These are phyloP conservation scores for Paramecium primaurelia DNA, from an alignment of 73 alveolate species.

Conservation along the genomic window DNA sequence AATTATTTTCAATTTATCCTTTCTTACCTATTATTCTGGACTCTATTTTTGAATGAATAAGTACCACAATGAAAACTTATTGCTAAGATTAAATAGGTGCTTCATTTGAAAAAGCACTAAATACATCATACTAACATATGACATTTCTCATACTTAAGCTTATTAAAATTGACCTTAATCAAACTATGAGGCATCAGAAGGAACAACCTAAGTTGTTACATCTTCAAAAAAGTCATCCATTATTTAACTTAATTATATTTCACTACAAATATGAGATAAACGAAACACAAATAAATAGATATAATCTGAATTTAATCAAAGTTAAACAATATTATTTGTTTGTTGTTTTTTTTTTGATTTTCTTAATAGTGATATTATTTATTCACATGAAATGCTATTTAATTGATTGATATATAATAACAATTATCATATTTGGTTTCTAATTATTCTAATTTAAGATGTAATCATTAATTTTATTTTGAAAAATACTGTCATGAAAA, in stretches of 20 bases:
- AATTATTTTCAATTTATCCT: not conserved
- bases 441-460: conserved; percentile 10
- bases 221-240: not conserved
- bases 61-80: not conserved
- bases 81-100: not conserved
- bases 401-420: not conserved
- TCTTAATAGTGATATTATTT: not conserved
- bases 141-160: not conserved
- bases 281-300: not conserved
- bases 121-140: not conserved
- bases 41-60: not conserved
- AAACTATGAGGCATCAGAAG: not conserved
- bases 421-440: not conserved
- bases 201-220: not conserved
- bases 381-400: not conserved
- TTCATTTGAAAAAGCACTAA: not conserved
- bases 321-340: not conserved
- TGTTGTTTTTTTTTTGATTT: not conserved
- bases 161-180: not conserved
- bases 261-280: not conserved
- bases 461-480: conserved; percentile 41
- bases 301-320: not conserved
- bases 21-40: conserved; percentile 10
- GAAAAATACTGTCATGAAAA: not conserved
- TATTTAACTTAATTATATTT: not conserved